A percentile compares a stretch with the other conserved stretches of the same genome.
These are phyloP conservation scores for Lactuca saligna DNA, from an alignment of 129 eudicot genomes.

Conservation along the genomic window DNA sequence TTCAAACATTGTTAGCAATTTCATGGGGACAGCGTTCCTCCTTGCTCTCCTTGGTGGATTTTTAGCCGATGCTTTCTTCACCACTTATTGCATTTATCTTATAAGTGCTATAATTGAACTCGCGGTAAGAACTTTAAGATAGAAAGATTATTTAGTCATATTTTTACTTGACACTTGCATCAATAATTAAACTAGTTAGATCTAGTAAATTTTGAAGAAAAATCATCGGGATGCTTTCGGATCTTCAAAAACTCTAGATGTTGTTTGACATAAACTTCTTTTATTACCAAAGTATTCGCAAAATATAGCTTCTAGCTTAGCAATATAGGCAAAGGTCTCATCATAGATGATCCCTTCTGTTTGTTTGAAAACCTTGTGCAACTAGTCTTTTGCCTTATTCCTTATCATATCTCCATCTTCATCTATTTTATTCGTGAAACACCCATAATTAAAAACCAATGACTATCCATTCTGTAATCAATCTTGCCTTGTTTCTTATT, in stretches of 20 bases:
- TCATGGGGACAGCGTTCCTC: constrained; percentile 93
- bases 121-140: constrained; percentile 42
- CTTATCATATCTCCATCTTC: no score
- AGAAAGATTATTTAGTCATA: constrained; percentile 2
- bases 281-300: no score
- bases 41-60: constrained; percentile 95
- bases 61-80: constrained; percentile 78
- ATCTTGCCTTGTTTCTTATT: neutral
- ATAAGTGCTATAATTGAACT: constrained; percentile 72
- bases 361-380: no score
- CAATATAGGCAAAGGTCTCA: no score
- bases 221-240: neutral
- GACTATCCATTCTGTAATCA: no score
- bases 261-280: neutral
- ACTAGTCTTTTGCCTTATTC: no score
- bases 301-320: no score
- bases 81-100: constrained; percentile 70
- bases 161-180: neutral
- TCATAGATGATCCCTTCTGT: no score
- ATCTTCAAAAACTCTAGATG: neutral
- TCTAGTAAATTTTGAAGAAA: neutral
- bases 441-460: no score
- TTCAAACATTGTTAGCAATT: constrained; percentile 75
- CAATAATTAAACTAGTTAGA: neutral
- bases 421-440: no score